Percentiles rank a stretch among this genome's conserved stretches.
phyloP scores from a whole-genome alignment of 2,329 filamentous ascomycete species.

The Monilinia fructicola region DNA sequence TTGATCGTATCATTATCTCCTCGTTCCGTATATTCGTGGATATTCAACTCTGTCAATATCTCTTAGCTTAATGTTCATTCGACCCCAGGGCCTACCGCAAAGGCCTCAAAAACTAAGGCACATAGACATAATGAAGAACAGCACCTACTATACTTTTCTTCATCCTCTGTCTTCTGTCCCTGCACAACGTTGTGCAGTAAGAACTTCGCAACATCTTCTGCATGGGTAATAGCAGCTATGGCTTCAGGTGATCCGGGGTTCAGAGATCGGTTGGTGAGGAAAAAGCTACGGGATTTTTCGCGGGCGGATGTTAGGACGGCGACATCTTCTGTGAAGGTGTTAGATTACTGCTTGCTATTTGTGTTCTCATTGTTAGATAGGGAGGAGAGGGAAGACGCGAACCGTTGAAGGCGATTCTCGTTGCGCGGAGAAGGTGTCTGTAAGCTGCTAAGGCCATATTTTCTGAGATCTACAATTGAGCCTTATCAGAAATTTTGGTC shows the following conservation, averaged over 20 bases:
- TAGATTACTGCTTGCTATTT: conserved; percentile 10
- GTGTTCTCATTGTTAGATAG: neutral
- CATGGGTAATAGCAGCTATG: conserved; percentile 69
- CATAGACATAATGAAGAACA: neutral
- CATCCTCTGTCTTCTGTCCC: conserved; percentile 55
- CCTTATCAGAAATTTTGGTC: neutral
- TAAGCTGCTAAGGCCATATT: conserved; percentile 74
- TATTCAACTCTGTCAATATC: conserved; percentile 65
- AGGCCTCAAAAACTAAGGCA: neutral
- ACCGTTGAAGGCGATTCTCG: conserved; percentile 83
- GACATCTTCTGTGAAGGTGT: conserved; percentile 61
- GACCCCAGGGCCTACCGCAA: neutral
- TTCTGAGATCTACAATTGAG: conserved; percentile 21
- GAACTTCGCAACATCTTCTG: conserved; percentile 78
- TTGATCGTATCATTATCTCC: conserved; percentile 93
- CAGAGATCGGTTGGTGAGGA: conserved; percentile 65
- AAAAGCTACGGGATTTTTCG: conserved; percentile 68
- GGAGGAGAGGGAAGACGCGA: conserved; percentile 29
- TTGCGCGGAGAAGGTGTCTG: conserved; percentile 75
- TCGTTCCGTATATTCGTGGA: conserved; percentile 87
- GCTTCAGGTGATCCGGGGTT: conserved; percentile 58
- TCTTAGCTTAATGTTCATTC: conserved; percentile 17
- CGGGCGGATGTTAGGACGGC: conserved; percentile 69
- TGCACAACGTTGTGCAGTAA: conserved; percentile 86
- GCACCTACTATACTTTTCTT: conserved; percentile 60